These are phyloP conservation scores for Elongisporangium undulatum DNA, from an alignment of 352 stramenopile genomes.

Conservation along the genomic window DNA sequence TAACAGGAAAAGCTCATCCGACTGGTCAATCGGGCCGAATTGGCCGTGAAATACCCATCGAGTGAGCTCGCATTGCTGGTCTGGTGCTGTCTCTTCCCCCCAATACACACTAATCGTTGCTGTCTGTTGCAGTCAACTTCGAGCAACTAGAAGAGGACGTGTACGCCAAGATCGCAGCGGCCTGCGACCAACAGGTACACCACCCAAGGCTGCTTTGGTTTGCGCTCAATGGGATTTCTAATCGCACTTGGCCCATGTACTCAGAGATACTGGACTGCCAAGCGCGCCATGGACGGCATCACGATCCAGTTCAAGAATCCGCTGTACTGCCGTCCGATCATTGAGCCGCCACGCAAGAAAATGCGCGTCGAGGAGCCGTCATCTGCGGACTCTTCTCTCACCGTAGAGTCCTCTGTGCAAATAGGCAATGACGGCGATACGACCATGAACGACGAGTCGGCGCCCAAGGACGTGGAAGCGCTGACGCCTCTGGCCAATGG, in stretches of 20 bases:
- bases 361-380: slow-evolving; percentile 46
- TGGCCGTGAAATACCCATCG: slow-evolving; percentile 70
- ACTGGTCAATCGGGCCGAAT: slow-evolving; percentile 80
- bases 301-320: slow-evolving; percentile 74
- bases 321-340: slow-evolving; percentile 61
- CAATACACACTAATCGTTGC: not conserved
- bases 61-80: slow-evolving; percentile 22
- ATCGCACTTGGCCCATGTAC: not conserved
- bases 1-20: slow-evolving; percentile 77
- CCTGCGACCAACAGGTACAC: slow-evolving; percentile 49
- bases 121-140: slow-evolving; percentile 55
- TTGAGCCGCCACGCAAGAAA: slow-evolving; percentile 68
- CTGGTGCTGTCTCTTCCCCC: not conserved
- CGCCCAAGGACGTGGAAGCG: slow-evolving; percentile 24
- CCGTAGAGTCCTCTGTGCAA: not conserved
- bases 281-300: slow-evolving; percentile 73
- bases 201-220: too few species aligned
- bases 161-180: slow-evolving; percentile 61
- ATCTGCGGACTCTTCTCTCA: slow-evolving; percentile 2
- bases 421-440: slow-evolving; percentile 13
- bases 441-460: slow-evolving; percentile 9
- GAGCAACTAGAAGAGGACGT: slow-evolving; percentile 81
- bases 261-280: slow-evolving; percentile 65
- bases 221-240: not conserved
- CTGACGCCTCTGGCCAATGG: slow-evolving; percentile 47